These are phyloP conservation scores for Ampelocalamus luodianensis DNA, from an alignment of 176 grass and related monocot genomes.

Conservation along the genomic window DNA sequence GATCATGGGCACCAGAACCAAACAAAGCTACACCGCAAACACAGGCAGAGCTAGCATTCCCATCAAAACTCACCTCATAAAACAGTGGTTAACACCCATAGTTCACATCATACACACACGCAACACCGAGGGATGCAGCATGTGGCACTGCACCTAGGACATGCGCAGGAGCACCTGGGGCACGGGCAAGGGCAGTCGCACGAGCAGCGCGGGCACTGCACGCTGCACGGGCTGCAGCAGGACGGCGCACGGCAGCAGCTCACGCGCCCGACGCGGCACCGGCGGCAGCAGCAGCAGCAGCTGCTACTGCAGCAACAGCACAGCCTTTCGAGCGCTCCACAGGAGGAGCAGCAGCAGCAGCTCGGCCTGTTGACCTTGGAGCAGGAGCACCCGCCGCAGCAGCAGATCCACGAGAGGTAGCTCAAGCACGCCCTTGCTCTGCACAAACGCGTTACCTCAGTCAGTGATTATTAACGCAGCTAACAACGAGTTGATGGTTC, in stretches of 20 bases:
- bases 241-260: neutral
- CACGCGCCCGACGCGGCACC: too few relatives aligned
- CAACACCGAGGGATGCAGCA: slow-evolving; percentile 47
- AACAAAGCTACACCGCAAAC: neutral
- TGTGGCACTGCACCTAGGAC: slow-evolving; percentile 6
- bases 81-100: neutral
- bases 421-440: slow-evolving; percentile 48
- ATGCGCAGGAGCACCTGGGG: slow-evolving; percentile 44
- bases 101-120: slow-evolving; percentile 28
- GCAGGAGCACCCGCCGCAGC: slow-evolving; percentile 34
- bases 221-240: slow-evolving; percentile 9
- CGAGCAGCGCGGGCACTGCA: slow-evolving; percentile 44
- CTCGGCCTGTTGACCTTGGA: slow-evolving; percentile 36
- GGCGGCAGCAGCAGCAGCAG: too few relatives aligned
- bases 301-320: too few relatives aligned
- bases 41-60: neutral
- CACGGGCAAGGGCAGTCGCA: slow-evolving; percentile 45
- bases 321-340: neutral
- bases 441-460: neutral
- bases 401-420: slow-evolving; percentile 59
- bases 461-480: neutral
- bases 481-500: too few relatives aligned
- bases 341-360: slow-evolving; percentile 37
- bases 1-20: neutral
- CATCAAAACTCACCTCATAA: slow-evolving; percentile 1